phyloP scores from a whole-genome alignment of 441 rosid genomes.

The Corymbia calophylla region DNA sequence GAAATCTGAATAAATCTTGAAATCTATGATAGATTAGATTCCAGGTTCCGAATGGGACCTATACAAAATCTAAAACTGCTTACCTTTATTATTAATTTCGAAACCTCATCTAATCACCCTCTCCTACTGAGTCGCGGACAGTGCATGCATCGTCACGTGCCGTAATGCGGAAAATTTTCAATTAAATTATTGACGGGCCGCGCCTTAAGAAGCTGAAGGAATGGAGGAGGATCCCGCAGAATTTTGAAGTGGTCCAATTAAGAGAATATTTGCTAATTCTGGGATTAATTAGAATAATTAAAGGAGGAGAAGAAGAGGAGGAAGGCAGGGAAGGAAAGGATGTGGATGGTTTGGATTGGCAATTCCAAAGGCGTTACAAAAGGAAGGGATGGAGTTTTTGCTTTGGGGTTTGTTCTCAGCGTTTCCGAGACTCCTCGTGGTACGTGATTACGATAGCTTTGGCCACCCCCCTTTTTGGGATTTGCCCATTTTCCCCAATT shows the following conservation, averaged over 20 bases:
- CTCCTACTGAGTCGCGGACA: neutral
- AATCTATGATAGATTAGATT: too few species aligned
- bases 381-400: neutral
- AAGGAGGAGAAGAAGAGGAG: neutral
- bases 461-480: neutral
- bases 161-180: too few species aligned
- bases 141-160: neutral
- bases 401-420: neutral
- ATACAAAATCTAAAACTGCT: too few species aligned
- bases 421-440: neutral
- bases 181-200: neutral
- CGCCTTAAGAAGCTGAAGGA: neutral
- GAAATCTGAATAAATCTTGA: too few species aligned
- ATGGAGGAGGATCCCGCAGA: neutral
- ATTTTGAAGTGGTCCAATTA: neutral
- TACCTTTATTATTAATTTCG: neutral
- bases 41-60: too few species aligned
- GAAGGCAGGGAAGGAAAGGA: neutral
- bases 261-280: neutral
- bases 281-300: neutral
- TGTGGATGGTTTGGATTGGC: neutral
- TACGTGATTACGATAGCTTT: neutral
- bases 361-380: neutral
- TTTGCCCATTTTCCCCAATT: neutral
- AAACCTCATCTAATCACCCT: neutral